These are phyloP conservation scores for Tetraselmis chui DNA, from an alignment of 139 green algal species.

Conservation along the genomic window DNA sequence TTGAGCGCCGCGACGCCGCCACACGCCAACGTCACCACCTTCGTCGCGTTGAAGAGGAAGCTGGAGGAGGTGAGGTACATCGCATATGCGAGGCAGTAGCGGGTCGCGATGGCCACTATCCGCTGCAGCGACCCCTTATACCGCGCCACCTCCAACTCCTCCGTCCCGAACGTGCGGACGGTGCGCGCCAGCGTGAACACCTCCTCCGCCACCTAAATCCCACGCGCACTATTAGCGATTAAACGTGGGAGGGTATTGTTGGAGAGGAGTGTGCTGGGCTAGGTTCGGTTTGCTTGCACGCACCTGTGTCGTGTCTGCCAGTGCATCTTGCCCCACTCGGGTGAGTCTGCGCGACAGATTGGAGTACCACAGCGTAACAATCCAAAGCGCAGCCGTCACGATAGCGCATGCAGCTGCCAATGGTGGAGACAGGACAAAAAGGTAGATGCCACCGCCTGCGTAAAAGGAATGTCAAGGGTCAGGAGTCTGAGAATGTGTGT, in stretches of 20 bases:
- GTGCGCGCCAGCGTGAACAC: conserved; percentile 44
- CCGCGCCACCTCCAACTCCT: conserved; percentile 49
- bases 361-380: conserved; percentile 53
- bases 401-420: conserved; percentile 43
- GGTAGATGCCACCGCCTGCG: conserved; percentile 59
- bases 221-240: too few relatives aligned
- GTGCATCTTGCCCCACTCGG: conserved; percentile 50
- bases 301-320: conserved; percentile 53
- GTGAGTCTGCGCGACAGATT: conserved; percentile 39
- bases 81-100: conserved; percentile 58
- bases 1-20: conserved; percentile 46
- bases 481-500: too few relatives aligned
- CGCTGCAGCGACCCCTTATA: conserved; percentile 54
- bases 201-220: conserved; percentile 56
- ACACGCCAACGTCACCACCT: conserved; percentile 46
- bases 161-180: conserved; percentile 73
- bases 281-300: neutral
- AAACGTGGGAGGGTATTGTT: neutral
- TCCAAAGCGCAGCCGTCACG: conserved; percentile 49
- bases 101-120: conserved; percentile 53
- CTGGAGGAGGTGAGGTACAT: conserved; percentile 36
- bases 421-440: conserved; percentile 49
- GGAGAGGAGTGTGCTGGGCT: neutral
- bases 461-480: conserved; percentile 1
- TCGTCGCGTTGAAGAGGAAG: conserved; percentile 43